phyloP scores from a whole-genome alignment of 2,329 filamentous ascomycete genomes.

The Sarocladiaceae sp. region DNA sequence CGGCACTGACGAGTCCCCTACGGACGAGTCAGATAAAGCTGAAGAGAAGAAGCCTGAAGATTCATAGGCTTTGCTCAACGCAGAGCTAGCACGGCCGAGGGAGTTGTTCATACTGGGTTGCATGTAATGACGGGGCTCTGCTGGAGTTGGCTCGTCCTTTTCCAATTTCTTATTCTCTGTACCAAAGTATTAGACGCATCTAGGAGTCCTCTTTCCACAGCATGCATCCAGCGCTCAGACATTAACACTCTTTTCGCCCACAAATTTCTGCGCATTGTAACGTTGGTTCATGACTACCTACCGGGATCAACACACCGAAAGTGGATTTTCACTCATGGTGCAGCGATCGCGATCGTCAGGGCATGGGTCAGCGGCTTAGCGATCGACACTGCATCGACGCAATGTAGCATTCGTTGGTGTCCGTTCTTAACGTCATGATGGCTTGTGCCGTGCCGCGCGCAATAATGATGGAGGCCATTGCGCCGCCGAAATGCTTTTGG shows the following conservation, averaged over 20 bases:
- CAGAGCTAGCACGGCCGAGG: too few species aligned
- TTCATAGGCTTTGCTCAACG: too few species aligned
- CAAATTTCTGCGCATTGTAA: too few species aligned
- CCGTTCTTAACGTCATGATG: background rate
- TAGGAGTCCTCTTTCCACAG: background rate
- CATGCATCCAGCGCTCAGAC: too few species aligned
- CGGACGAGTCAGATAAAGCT: background rate
- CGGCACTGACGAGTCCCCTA: constrained; percentile 13
- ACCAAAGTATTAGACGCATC: background rate
- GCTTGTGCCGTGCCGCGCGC: background rate
- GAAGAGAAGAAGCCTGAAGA: constrained; percentile 12
- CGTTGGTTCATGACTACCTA: too few species aligned
- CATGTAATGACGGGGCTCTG: background rate
- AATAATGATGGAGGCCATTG: background rate
- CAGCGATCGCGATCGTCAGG: constrained; percentile 1
- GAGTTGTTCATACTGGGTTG: background rate
- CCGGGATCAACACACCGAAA: background rate
- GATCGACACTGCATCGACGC: background rate
- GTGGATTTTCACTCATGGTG: background rate
- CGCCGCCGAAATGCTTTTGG: background rate
- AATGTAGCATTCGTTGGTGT: background rate
- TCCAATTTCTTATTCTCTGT: background rate
- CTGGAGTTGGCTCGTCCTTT: too few species aligned
- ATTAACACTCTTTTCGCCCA: too few species aligned
- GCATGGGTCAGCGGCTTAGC: background rate